Percentiles rank a stretch among this genome's conserved stretches.
Evolutionary conservation across 306 rosid species (phyloP).

Genomic region (Pyrus pyrifolia): DNA sequence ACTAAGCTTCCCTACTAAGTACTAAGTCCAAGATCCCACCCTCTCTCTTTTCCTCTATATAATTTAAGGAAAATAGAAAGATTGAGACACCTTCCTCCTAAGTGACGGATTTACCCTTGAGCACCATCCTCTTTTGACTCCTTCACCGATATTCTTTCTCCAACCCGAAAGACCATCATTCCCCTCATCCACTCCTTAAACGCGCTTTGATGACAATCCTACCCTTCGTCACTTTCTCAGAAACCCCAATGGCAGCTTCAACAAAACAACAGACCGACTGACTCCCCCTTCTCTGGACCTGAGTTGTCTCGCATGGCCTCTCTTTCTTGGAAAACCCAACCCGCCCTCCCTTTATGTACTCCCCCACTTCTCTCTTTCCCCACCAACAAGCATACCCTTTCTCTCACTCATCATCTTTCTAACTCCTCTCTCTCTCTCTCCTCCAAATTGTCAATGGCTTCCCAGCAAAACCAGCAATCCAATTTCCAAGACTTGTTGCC

Average conservation of each 20-base stretch:
- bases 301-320: constrained; percentile 56
- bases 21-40: background rate
- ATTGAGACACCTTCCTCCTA: background rate
- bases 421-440: background rate
- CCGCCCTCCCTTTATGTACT: constrained; percentile 1
- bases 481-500: constrained; percentile 68
- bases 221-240: constrained; percentile 33
- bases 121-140: background rate
- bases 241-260: constrained; percentile 27
- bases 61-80: background rate
- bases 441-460: constrained; percentile 26
- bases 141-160: background rate
- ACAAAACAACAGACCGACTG: background rate
- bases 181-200: background rate
- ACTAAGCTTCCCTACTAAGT: too few relatives aligned
- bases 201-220: constrained; percentile 28
- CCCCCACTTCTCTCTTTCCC: background rate
- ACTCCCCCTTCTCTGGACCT: constrained; percentile 21
- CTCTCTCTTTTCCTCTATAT: background rate
- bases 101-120: background rate
- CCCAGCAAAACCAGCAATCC: constrained; percentile 1
- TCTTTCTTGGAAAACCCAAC: constrained; percentile 52
- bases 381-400: background rate
- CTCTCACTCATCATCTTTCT: background rate
- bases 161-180: background rate